Base-by-base conservation (phyloP, 2,329 filamentous ascomycete species). In the Nemania diffusa region DNA sequence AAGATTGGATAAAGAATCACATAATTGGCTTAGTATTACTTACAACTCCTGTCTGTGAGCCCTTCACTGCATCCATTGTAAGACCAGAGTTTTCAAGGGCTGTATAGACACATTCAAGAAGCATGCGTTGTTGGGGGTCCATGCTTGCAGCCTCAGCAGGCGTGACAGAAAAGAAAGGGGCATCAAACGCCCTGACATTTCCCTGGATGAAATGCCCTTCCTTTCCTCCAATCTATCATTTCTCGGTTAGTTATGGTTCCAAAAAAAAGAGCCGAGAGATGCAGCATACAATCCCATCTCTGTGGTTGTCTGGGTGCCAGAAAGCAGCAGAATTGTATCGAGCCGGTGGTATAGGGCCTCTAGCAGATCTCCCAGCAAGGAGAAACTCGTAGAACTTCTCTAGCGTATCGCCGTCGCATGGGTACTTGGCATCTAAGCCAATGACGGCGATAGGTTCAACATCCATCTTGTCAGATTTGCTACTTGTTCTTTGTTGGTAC, bases 391-490 rank as follows among this genome's bases (percentile, higher is more conserved):
- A 68, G 34, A 68, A 68, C 29, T 68, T 60, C 50, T 68, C 65
- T 22, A 61, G 56, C 13, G 61, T 64, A 17, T 59, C 61, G 13
- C 55, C 65, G 27, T 68, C 65, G 15, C 61, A 53, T 37, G 65
- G 65, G 7, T 55, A 59, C 13, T 59, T 57, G n/a, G 22, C 26
- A 34, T 59, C 61, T 11, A 68, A 40, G n/a, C 65, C 65, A 27
- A 68, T 67, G 20, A 66, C 55, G 4, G 58, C 67, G 37, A 68
- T 64, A 3, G 65, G 65, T 22, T 68, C 65, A 57, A 67, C 64
- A 17, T 51, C 24, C 62, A 65, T 69, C 40, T n/a, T 44, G 15
- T 44, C 40, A 44, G 40, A 44, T 44, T n/a, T 44, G 7, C 2
- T n/a, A 3, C 15, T n/a, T 44, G 34, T 15, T 3, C 17, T 44